A percentile compares a stretch with the other conserved stretches of the same genome.
Conservation (phyloP, 164 flowering plant genomes). For the Piper longum region DNA sequence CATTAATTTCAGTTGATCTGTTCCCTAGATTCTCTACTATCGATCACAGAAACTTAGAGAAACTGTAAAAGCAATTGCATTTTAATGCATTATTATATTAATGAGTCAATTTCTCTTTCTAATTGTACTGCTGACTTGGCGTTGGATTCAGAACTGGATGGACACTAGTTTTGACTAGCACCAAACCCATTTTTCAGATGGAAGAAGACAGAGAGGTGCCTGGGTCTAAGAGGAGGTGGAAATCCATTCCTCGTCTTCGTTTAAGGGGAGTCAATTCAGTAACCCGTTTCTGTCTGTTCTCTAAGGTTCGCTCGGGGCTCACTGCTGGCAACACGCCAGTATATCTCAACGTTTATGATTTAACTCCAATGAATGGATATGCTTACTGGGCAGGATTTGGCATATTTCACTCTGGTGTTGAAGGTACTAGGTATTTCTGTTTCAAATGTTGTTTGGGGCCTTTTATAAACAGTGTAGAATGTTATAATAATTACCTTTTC, state of each 20-base stretch:
- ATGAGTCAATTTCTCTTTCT: too few relatives aligned
- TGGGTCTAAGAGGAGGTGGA: slow-evolving; percentile 66
- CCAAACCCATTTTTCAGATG: neutral
- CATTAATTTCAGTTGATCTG: too few relatives aligned
- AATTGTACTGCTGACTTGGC: neutral
- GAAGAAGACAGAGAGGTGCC: slow-evolving; percentile 32
- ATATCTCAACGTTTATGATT: slow-evolving; percentile 89
- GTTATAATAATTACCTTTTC: too few relatives aligned
- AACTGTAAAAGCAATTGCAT: too few relatives aligned
- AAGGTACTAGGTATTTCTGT: slow-evolving; percentile 48
- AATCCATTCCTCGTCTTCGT: slow-evolving; percentile 36
- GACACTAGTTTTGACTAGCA: neutral
- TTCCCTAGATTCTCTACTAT: too few relatives aligned
- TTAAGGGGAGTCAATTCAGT: slow-evolving; percentile 44
- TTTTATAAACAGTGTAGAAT: neutral
- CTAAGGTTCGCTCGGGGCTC: slow-evolving; percentile 47
- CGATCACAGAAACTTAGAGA: too few relatives aligned
- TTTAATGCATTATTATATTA: too few relatives aligned
- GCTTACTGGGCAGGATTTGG: slow-evolving; percentile 95
- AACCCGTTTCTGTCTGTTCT: slow-evolving; percentile 57
- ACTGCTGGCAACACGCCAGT: slow-evolving; percentile 65
- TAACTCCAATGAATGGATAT: slow-evolving; percentile 91
- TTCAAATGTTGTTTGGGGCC: neutral
- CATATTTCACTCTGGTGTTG: slow-evolving; percentile 91
- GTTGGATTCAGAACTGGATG: neutral